These are phyloP conservation scores for Lecanosticta acicola DNA, from an alignment of 2,329 filamentous ascomycete genomes.

Conservation along the genomic window DNA sequence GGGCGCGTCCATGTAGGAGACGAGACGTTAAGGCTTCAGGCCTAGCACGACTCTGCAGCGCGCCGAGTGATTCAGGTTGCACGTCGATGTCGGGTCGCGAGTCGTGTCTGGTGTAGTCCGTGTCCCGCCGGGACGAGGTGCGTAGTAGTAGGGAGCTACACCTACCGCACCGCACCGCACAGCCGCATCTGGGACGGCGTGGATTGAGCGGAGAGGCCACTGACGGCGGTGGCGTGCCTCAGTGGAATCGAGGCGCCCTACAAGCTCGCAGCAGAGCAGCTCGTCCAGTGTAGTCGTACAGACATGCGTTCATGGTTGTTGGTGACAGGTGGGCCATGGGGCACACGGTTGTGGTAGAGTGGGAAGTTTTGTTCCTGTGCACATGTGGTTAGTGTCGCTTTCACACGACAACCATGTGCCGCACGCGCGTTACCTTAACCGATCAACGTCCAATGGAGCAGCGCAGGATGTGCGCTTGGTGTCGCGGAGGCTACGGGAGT, in stretches of 20 bases:
- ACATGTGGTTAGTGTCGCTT: too few species aligned
- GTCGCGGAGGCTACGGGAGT: too few species aligned
- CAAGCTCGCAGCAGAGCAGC: neutral
- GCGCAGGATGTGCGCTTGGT: too few species aligned
- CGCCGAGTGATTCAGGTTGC: constrained; percentile 17
- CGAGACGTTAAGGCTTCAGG: constrained; percentile 4
- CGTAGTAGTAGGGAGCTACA: too few species aligned
- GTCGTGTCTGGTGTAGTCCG: constrained; percentile 10
- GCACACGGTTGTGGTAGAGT: neutral
- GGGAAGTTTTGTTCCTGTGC: neutral
- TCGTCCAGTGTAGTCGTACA: neutral
- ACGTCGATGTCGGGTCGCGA: constrained; percentile 10
- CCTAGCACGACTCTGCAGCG: constrained; percentile 18
- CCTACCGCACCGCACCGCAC: neutral
- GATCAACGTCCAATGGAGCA: neutral
- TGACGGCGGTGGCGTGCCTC: constrained; percentile 6
- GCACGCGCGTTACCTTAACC: constrained; percentile 1
- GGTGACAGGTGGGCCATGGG: neutral
- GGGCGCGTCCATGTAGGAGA: constrained; percentile 20
- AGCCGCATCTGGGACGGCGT: too few species aligned
- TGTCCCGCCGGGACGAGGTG: constrained; percentile 3
- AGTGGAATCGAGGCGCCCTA: neutral
- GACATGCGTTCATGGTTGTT: neutral
- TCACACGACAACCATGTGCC: neutral
- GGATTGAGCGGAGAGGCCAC: constrained; percentile 1